These are phyloP conservation scores for Colletotrichum zoysiae DNA, from an alignment of 2,329 filamentous ascomycete species.

Conservation along the genomic window DNA sequence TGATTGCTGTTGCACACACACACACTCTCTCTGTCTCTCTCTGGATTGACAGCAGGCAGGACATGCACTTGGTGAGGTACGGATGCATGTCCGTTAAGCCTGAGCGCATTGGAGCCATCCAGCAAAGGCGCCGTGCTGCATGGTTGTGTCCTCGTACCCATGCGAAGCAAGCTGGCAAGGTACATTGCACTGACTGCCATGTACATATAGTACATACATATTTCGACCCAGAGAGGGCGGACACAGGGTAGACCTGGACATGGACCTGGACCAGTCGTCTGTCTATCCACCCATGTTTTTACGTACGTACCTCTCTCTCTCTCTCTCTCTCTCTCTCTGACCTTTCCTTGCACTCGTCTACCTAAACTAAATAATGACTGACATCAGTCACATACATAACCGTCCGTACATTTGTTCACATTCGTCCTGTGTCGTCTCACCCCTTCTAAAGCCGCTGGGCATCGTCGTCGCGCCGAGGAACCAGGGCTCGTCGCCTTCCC, in stretches of 20 bases:
- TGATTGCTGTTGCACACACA: neutral
- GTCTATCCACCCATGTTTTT: neutral
- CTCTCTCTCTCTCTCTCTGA: neutral
- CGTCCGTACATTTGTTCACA: conserved; percentile 5
- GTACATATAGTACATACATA: neutral
- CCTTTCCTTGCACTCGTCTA: neutral
- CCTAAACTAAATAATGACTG: neutral
- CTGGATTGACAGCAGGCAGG: neutral
- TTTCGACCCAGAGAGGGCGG: conserved; percentile 8
- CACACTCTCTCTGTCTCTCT: no score
- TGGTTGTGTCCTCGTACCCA: conserved; percentile 2
- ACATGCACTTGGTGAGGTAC: neutral
- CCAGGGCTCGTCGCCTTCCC: neutral
- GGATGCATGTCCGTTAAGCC: neutral
- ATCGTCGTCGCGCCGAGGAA: neutral
- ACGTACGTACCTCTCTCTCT: neutral
- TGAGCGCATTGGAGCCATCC: neutral
- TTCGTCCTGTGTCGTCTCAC: neutral
- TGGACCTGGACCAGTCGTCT: conserved; percentile 1
- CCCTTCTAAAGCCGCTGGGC: neutral
- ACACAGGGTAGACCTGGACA: conserved; percentile 15
- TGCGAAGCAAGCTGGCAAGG: conserved; percentile 1
- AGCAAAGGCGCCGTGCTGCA: neutral
- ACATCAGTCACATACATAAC: conserved; percentile 15
- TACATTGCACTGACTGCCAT: conserved; percentile 19